Conservation (phyloP, 352 stramenopile genomes). For the Phytophthora crassamura region DNA sequence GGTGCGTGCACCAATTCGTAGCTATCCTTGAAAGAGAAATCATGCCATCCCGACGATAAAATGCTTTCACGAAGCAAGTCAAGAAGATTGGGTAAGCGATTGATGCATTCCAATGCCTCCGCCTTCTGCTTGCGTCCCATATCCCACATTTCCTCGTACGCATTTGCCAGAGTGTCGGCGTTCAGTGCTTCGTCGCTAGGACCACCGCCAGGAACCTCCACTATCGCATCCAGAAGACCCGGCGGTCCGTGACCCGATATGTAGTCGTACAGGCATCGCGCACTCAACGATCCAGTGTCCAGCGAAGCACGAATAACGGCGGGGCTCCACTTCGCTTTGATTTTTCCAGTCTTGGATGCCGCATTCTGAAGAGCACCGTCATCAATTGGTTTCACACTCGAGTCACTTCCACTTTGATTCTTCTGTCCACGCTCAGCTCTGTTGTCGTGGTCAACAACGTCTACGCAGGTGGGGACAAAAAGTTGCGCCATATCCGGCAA, state of each 20-base stretch:
- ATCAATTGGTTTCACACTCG: conserved; percentile 58
- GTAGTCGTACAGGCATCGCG: conserved; percentile 77
- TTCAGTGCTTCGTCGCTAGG: conserved; percentile 52
- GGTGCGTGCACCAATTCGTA: conserved; percentile 75
- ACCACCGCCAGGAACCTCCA: conserved; percentile 35
- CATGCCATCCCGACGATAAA: conserved; percentile 56
- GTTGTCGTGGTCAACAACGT: conserved; percentile 62
- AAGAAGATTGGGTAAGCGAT: conserved; percentile 58
- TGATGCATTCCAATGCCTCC: conserved; percentile 78
- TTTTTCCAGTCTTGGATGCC: conserved; percentile 66
- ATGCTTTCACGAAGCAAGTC: conserved; percentile 78
- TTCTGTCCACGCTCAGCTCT: conserved; percentile 37
- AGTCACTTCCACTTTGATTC: conserved; percentile 26
- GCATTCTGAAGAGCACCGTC: conserved; percentile 72
- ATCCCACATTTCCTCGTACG: conserved; percentile 81
- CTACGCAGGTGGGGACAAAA: conserved; percentile 76
- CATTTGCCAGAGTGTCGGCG: conserved; percentile 58
- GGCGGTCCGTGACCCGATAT: conserved; percentile 60
- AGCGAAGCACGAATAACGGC: conserved; percentile 63
- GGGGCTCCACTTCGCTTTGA: conserved; percentile 69
- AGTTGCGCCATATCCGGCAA: conserved; percentile 77
- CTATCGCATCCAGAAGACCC: conserved; percentile 59
- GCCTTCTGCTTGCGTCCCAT: conserved; percentile 59
- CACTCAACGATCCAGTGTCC: conserved; percentile 61
- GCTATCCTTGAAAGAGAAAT: conserved; percentile 65